phyloP scores from a whole-genome alignment of 805 yeast species.

The Lachancea cidri region DNA sequence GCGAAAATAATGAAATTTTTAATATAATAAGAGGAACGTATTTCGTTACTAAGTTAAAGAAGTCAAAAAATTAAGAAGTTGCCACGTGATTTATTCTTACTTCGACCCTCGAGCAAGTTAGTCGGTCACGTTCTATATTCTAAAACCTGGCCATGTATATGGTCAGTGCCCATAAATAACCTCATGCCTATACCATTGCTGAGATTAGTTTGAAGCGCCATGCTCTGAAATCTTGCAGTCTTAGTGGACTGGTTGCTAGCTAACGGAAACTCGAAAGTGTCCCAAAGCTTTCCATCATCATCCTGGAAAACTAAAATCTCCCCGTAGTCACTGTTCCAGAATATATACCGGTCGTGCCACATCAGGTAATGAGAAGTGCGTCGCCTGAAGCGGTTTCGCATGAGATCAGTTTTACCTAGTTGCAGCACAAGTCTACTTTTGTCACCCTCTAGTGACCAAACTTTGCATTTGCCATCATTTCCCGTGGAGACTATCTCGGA shows the following conservation, averaged over 20 bases:
- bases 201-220: constrained; percentile 22
- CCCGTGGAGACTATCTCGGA: constrained; percentile 61
- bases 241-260: constrained; percentile 2
- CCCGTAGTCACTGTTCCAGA: constrained; percentile 25
- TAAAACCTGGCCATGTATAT: constrained; percentile 7
- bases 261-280: constrained; percentile 20
- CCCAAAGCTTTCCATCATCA: constrained; percentile 18
- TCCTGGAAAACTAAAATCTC: constrained; percentile 24
- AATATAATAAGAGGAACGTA: neutral
- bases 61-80: neutral
- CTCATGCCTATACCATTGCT: constrained; percentile 24
- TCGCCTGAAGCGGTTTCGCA: constrained; percentile 20
- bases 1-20: constrained; percentile 1
- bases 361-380: constrained; percentile 23
- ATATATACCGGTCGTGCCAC: constrained; percentile 18
- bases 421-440: constrained; percentile 8
- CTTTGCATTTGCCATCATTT: constrained; percentile 70
- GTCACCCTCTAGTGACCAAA: constrained; percentile 47
- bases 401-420: constrained; percentile 23
- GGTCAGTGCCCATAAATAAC: constrained; percentile 18
- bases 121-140: neutral
- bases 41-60: neutral
- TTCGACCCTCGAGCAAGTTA: no score
- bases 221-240: constrained; percentile 16
- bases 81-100: no score